Evolutionary conservation across 768 basidiomycete species (phyloP), one percentile per base, ranked within the genome.

Genomic region (Psilocybe subaeruginosa): DNA sequence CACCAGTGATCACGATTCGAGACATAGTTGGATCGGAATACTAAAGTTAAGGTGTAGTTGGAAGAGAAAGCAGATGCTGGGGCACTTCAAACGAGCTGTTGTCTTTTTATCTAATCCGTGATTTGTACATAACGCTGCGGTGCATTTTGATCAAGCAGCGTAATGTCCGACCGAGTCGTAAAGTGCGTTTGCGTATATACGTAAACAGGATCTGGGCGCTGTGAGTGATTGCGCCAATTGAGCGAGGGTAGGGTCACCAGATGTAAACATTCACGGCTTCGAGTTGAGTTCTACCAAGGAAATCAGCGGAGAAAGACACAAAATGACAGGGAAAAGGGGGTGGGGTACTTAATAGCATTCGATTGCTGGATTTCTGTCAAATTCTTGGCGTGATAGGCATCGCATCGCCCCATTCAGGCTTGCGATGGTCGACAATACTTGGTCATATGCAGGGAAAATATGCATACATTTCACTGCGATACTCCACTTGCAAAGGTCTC

Each of bases 1-100:
- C 70, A 48, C 73, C 73, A 56, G 72, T 70, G 50, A 73, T 70
- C 17, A 76, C 60, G 54, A 68, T 50, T 51, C 54, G 53, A 50
- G 61, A 62, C 61, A 62, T 62, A 8, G 29, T 39, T 53, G 30
- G 30, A 6, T 14, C 11, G 4, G 4, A 17, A 33, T 7, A 11
- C 30, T 23, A 29, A 29, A 30, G 29, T 31, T 16, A 14, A 53
- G 33, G 16, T 53, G n/a, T 5, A 8, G 41, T 2, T 43, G 41
- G n/a, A 16, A 35, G 16, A 37, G 33, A 19, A 27, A 16, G 51
- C 33, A 35, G 19, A 53, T n/a, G 51, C 19, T 53, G 51, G 51
- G 6, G 23, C 29, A 30, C 5, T 12, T 35, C 33, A 6, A 35
- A 35, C 11, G 33, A 7, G 2, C 11, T 3, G 33, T 35, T 1